Base-by-base conservation (phyloP, 352 stramenopile genomes). In the Phytopythium kandeliae region DNA sequence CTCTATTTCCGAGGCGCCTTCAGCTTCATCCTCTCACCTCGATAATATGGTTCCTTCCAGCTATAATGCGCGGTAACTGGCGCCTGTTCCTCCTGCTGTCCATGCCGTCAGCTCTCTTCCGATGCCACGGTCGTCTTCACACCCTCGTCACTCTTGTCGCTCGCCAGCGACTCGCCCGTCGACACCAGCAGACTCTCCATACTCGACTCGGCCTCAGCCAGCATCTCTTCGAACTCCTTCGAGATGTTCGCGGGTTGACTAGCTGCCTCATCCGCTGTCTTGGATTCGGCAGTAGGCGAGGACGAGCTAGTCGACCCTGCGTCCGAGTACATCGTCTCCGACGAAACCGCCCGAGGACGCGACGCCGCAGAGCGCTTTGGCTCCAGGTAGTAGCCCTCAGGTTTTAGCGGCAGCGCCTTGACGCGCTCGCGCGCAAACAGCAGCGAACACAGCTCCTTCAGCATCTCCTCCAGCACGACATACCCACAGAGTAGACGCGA, bases 371-470 rank as follows among this genome's bases (percentile, higher is more conserved):
- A 55, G 35, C 73, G 72, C 54, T 88, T 90, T 0, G 79, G 70
- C 55, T 86, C 75, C 31, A 92, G 67, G 65, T 92, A 95, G 58
- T 85, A 90, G 3, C 82, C 84, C 50, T 92, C 84, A 1, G 84
- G 81, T 52, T 89, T 88, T 28, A 92, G 62, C 8, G 84, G 84
- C 33, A 95, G 58, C 19, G 63, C 85, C 35, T 76, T 74, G 24
- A 90, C 74, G 21, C 78, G 78, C 33, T 92, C 81, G 24, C 77
- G 78, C 1, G 81, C 79, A 47, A 92, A 91, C 3, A 92, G 60
- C 51, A 89, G 67, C 11, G 81, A 89, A 45, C 83, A 91, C 2
- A 95, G 67, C 57, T 95, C 84, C 57, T 92, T 92, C 3, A 95
- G 55, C 30, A 95, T 76, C 53, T 95, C 84, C 45, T 95, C 84